Base-by-base conservation (phyloP, 2,329 filamentous ascomycete species). In the Aspergillus sp. region DNA sequence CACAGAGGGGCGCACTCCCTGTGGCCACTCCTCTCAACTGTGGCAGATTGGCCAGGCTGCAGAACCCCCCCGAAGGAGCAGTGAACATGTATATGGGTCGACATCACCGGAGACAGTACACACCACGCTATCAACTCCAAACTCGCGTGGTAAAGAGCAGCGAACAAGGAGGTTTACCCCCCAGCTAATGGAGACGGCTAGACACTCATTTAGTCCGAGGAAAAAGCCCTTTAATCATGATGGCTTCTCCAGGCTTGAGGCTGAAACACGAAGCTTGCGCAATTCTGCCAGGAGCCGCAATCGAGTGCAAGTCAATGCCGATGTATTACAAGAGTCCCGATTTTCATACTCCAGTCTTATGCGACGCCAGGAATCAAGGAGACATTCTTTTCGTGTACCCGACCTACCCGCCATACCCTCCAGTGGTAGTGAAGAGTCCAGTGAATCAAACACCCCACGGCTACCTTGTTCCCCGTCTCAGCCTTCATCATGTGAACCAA, bases 321-420 rank as follows among this genome's bases (percentile, higher is more conserved):
- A 34, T n/a, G 8, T 32, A 11, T 17, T 41, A 9, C 30, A 66
- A 9, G 77, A 80, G 56, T 80, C 78, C 3, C 69, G 64, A 17
- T 80, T 79, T 56, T 80, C 78, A 18, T 78, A 78, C 48, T 67
- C 72, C 18, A 78, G 65, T 55, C 68, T 80, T 18, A 66, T 72
- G 45, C 72, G 71, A 48, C 72, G 71, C 34, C 71, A 75, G 47
- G 69, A 74, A 55, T 61, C 57, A 24, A 69, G 75, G 49, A 78
- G 75, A 30, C 83, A 85, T 68, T 87, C 84, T 3, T 87, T 86
- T 66, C 78, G 81, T 41, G 78, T 84, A n/a, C 85, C 85, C 8
- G 81, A 84, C 49, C 74, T 88, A 20, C 84, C 85, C 48, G 80
- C 81, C 13, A 88, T 88, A 49, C 81, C 83, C 50, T 87, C 84